Base-by-base conservation (phyloP, 2,329 filamentous ascomycete species). In the Macrophomina tecta region DNA sequence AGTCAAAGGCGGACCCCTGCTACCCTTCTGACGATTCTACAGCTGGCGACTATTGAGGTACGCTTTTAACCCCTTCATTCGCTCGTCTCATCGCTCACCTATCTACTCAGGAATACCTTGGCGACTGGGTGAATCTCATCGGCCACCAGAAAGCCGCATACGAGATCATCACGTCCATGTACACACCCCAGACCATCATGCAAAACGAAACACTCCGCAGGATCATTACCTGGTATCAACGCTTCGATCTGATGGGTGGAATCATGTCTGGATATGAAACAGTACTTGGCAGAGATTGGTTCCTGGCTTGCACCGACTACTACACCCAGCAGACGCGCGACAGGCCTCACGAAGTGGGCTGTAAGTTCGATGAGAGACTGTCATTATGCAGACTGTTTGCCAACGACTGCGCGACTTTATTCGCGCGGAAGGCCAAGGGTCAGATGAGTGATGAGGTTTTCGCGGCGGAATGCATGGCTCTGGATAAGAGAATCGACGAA, bases 31-130 rank as follows among this genome's bases (percentile, higher is more conserved):
- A 96, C 94, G 0, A 94, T 98, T 23, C 81, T 99, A 49, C 94
- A 98, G 73, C 86, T 98, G 60, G 93, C 94, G 65, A 96, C 92
- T 3, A 95, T 97, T 66, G 95, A 99, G 87, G 93, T 96, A 83
- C 74, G 82, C 70, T 18, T 36, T 11, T 36, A 45, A 38, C 56
- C 14, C 4, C 28, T 48, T 45, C 16, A 4, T 45, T 12, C 5
- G 18, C 49, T 46, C 14, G 32, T 73, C 49, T 73, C 60, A 11
- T 34, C 42, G 58, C 51, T 61, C 58, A 65, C 58, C 23, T 66
- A 62, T 36, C 58, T 52, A 32, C 62, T 52, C 73, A 97, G 93
- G 95, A 98, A 80, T 96, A 93, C 73, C 85, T 98, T 53, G 95
- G 95, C 12, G 95, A 99, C 76, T 98, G 93, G 93, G 88, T 96